phyloP scores from a whole-genome alignment of 2,329 filamentous ascomycete species.

The Pseudogymnoascus sp. region DNA sequence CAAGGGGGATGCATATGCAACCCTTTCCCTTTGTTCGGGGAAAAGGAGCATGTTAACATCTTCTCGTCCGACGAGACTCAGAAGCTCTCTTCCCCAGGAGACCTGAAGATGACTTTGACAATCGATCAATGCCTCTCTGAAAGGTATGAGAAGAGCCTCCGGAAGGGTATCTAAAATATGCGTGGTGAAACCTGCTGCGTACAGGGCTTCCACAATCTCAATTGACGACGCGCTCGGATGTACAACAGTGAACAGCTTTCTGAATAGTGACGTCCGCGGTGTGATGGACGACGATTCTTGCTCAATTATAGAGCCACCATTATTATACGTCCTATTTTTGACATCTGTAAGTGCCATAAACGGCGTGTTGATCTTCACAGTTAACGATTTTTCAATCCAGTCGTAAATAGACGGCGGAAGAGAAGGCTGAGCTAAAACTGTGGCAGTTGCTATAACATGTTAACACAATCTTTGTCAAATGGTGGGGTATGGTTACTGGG shows the following conservation, averaged over 20 bases:
- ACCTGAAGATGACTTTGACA: slow-evolving; percentile 78
- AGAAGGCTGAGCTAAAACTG: slow-evolving; percentile 41
- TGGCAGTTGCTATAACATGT: slow-evolving; percentile 15
- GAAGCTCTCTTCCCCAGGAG: slow-evolving; percentile 63
- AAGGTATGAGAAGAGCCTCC: slow-evolving; percentile 70
- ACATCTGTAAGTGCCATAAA: slow-evolving; percentile 46
- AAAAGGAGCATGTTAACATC: slow-evolving; percentile 66
- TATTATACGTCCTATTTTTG: slow-evolving; percentile 9
- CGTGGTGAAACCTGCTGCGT: slow-evolving; percentile 58
- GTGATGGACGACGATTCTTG: slow-evolving; percentile 29
- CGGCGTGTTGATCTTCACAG: slow-evolving; percentile 25
- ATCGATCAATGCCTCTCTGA: slow-evolving; percentile 76
- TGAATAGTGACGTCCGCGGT: slow-evolving; percentile 64
- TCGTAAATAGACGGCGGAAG: slow-evolving; percentile 52
- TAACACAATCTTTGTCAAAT: background rate
- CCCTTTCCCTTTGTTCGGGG: slow-evolving; percentile 34
- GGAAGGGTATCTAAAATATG: slow-evolving; percentile 74
- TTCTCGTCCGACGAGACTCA: slow-evolving; percentile 71
- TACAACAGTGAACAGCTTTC: slow-evolving; percentile 56
- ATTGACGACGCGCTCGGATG: slow-evolving; percentile 44
- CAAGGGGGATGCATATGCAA: slow-evolving; percentile 29
- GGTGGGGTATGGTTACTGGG: background rate
- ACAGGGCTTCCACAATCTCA: slow-evolving; percentile 67
- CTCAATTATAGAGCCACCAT: background rate
- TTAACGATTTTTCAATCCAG: slow-evolving; percentile 40